These are phyloP conservation scores for Striga asiatica DNA, from an alignment of 257 asterid species.

Conservation along the genomic window DNA sequence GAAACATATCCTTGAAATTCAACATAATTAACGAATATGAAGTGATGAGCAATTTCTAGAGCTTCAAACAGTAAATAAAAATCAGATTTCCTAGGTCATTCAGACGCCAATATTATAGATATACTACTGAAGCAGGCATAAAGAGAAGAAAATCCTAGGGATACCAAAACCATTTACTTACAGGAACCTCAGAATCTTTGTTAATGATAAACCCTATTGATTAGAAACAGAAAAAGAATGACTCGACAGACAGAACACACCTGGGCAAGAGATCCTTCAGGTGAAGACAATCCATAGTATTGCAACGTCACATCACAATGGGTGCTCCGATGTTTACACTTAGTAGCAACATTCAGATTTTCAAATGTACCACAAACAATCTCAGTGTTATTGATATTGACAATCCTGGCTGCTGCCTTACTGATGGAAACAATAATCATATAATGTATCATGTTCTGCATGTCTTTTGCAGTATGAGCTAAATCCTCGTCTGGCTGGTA, in stretches of 20 bases:
- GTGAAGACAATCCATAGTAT: constrained; percentile 85
- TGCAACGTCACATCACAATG: constrained; percentile 79
- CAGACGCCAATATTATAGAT: background rate
- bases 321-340: constrained; percentile 69
- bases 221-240: background rate
- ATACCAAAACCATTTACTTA: background rate
- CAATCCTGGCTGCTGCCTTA: constrained; percentile 82
- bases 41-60: background rate
- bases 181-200: background rate
- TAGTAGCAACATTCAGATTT: constrained; percentile 73
- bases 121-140: background rate
- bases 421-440: constrained; percentile 73
- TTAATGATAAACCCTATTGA: background rate
- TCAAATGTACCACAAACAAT: constrained; percentile 93
- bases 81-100: background rate
- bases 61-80: background rate
- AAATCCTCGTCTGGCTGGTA: constrained; percentile 87
- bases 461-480: constrained; percentile 58
- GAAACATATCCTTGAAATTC: background rate
- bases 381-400: constrained; percentile 59
- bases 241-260: constrained; percentile 31
- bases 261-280: constrained; percentile 99
- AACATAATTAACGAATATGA: background rate
- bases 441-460: constrained; percentile 64
- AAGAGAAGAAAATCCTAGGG: background rate